Percentiles rank a stretch among this genome's conserved stretches.
These are phyloP conservation scores for Talaromyces thailandensis DNA, from an alignment of 495 filamentous ascomycete genomes.

Conservation along the genomic window DNA sequence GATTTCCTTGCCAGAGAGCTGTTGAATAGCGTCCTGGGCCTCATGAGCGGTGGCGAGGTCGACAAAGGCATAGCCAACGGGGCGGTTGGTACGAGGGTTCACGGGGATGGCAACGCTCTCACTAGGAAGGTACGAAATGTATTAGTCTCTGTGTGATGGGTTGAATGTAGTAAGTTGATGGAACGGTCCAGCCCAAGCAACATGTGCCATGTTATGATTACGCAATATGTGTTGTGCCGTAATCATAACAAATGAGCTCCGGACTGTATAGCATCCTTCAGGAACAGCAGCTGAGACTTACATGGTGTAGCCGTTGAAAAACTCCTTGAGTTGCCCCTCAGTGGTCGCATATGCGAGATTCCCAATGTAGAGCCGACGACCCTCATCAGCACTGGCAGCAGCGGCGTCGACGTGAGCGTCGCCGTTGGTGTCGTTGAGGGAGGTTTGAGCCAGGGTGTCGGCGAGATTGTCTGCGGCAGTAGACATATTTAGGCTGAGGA, in stretches of 20 bases:
- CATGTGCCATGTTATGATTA: neutral
- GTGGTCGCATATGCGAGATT: constrained; percentile 99
- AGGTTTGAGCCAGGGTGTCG: constrained; percentile 36
- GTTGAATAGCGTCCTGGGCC: constrained; percentile 85
- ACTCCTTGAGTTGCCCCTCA: constrained; percentile 98
- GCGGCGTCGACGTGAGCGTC: constrained; percentile 75
- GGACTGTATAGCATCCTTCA: neutral
- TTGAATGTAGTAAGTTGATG: neutral
- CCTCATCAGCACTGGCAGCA: constrained; percentile 93
- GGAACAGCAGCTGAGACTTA: constrained; percentile 44
- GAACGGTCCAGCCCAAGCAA: neutral
- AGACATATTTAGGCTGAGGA: constrained; percentile 48
- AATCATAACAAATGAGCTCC: neutral
- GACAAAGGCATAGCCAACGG: constrained; percentile 98
- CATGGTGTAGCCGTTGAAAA: constrained; percentile 98
- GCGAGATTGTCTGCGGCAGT: constrained; percentile 44
- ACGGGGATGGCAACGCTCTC: constrained; percentile 97
- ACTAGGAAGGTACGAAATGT: constrained; percentile 34
- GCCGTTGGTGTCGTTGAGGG: constrained; percentile 64
- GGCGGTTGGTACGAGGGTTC: constrained; percentile 96
- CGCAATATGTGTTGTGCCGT: neutral
- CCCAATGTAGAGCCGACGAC: constrained; percentile 97
- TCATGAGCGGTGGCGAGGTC: constrained; percentile 90
- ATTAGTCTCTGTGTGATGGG: neutral
- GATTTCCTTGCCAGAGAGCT: constrained; percentile 94